Conservation (phyloP, 306 rosid genomes). For the Carpinus fangiana region DNA sequence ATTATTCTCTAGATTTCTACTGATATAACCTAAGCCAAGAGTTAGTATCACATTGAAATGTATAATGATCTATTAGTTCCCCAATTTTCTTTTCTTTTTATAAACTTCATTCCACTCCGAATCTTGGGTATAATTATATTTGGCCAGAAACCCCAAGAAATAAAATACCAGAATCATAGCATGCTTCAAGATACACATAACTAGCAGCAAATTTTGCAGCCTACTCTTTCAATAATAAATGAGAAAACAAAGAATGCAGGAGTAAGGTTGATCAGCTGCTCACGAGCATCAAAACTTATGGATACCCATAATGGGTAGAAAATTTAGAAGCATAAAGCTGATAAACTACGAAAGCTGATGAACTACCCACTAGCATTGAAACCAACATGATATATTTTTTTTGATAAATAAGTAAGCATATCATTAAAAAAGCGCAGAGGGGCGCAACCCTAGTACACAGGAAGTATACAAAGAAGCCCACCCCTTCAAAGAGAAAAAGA, state of each 20-base stretch:
- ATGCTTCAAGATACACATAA: background rate
- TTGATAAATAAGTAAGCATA: too few species aligned
- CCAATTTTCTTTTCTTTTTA: background rate
- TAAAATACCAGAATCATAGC: background rate
- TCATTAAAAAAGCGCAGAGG: too few species aligned
- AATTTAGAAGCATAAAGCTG: background rate
- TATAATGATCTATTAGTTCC: background rate
- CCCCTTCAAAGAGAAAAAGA: too few species aligned
- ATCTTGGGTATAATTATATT: background rate
- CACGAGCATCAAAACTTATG: too few species aligned
- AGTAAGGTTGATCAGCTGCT: too few species aligned
- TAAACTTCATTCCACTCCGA: background rate
- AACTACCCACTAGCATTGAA: background rate
- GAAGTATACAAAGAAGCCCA: too few species aligned
- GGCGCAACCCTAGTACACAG: too few species aligned
- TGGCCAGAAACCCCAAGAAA: background rate
- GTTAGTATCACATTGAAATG: background rate
- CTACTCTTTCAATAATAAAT: too few species aligned
- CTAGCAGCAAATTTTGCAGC: background rate
- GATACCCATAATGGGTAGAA: background rate
- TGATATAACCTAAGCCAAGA: background rate
- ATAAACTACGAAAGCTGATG: background rate
- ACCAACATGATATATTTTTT: background rate
- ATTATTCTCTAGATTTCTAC: too few species aligned
- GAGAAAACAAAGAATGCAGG: too few species aligned